Base-by-base conservation (phyloP, 1,284 basidiomycete genomes). In the Sporisorium sorghi region DNA sequence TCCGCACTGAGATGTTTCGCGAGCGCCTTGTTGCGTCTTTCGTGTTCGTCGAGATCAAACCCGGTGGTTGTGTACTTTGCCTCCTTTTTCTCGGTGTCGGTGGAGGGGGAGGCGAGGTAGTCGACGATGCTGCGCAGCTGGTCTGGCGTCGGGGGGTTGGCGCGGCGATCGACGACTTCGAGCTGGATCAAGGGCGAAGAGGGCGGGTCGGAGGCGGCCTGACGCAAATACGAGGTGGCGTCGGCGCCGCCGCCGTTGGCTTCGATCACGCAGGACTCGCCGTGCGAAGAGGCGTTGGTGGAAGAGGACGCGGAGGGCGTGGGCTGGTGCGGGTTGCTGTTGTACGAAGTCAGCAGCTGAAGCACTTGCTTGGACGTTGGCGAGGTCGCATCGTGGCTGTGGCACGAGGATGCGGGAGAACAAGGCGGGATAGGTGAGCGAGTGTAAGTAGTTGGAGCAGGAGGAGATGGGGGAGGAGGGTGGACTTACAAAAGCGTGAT, bases 401-500 rank as follows among this genome's bases (percentile, higher is more conserved):
- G 14, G 30, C 15, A n/a, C n/a, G n/a, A n/a, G n/a, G n/a, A n/a
- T n/a, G 48, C 26, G 8, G 21, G 26, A 9, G 5, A 1, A 8
- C 11, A 10, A 24, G 12, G 14, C 12, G 12, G 21, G 21, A 43
- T 14, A n/a, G 15, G 26, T 46, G 44, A 30, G 26, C 24, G 26
- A 5, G 23, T 6, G 19, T 30, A 17, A 5, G 23, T 6, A 15
- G 12, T 10, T 33, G 17, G 43, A 10, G 42, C 37, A 11, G 10
- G 10, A 43, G 42, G 10, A 40, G 15, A n/a, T 21, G 28, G 14
- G 4, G n/a, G 23, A 28, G 17, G 46, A 6, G 37, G 47, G 17
- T 17, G 14, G 17, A 56, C 67, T 59, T 59, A 72, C 69, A 74
- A 74, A 15, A 74, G 62, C 2, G 72, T 74, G 17, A 74, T 58